Percentiles rank a stretch among this genome's conserved stretches.
phyloP scores from a whole-genome alignment of 805 yeast genomes.

The Candida peoriensis region DNA sequence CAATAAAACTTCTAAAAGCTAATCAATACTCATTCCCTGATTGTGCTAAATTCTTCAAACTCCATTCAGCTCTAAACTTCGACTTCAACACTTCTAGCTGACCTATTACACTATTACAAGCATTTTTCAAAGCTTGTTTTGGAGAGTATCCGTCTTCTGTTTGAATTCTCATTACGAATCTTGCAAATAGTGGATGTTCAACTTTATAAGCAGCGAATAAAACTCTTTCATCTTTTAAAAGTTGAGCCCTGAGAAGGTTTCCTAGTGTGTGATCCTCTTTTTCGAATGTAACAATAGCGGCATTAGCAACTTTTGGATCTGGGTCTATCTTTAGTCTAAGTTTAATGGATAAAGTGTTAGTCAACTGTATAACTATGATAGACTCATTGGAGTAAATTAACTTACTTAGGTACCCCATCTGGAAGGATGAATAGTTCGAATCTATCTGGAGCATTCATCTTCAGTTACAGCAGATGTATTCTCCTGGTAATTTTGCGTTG shows the following conservation, averaged over 20 bases:
- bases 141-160: constrained; percentile 95
- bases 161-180: constrained; percentile 89
- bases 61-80: constrained; percentile 90
- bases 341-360: constrained; percentile 7
- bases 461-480: background rate
- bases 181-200: constrained; percentile 96
- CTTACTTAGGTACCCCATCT: constrained; percentile 93
- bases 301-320: constrained; percentile 92
- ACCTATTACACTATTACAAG: constrained; percentile 77
- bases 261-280: constrained; percentile 98
- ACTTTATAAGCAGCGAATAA: constrained; percentile 95
- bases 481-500: background rate
- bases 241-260: constrained; percentile 79
- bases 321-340: constrained; percentile 81
- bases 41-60: constrained; percentile 68
- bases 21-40: constrained; percentile 17
- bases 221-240: constrained; percentile 83
- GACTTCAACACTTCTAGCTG: constrained; percentile 71
- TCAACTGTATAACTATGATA: background rate
- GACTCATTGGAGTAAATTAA: constrained; percentile 10
- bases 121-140: constrained; percentile 81
- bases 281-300: constrained; percentile 87
- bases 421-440: constrained; percentile 94
- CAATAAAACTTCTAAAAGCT: too few species aligned
- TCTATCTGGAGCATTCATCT: constrained; percentile 98